Evolutionary conservation across 345 rosid species (phyloP), one percentile per base, ranked within the genome.

Genomic region (Eucalyptus marginata): DNA sequence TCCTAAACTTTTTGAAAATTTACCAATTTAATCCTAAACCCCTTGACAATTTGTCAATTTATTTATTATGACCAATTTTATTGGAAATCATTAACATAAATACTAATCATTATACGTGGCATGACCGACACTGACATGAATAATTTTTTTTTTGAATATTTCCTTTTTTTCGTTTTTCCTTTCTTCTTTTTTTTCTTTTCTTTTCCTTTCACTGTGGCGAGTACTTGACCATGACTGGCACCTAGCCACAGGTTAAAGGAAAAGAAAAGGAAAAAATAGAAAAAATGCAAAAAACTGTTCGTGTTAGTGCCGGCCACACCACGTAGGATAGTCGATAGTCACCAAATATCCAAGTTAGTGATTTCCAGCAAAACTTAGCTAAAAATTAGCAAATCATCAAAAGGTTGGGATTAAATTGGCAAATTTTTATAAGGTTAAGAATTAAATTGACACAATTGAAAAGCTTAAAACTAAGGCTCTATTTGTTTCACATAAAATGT

Each of bases 101-200:
- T 52, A 52, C 10, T 52, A 52, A 52, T 52, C 25, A 52, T 20
- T 2, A 22, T 22, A 56, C 0, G 13, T 24, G 6, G 13, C 3
- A 0, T 56, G 13, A 1, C 29, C 0, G 1, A 1, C 29, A 56
- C 3, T 24, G 0, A 56, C 6, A 2, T 56, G 0, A 9, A 56
- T 56, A 0, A 2, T 51, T 54, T 0, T 54, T 22, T 20, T 8
- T 52, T 2, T 3, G 3, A 52, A 18, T 4, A 8, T 56, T 9
- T 9, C 12, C 5, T 4, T 56, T 56, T n/a, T 29, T 29, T 1
- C 8, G 0, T 64, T 56, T 56, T 56, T 56, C 12, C 10, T 54
- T 54, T 54, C 27, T 22, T n/a, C n/a, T n/a, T n/a, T 22, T 8
- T 9, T 0, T 22, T 56, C 24, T 22, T 24, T 56, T 62, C n/a